Base-by-base conservation (phyloP, 768 basidiomycete species). In the Amanita muscaria region DNA sequence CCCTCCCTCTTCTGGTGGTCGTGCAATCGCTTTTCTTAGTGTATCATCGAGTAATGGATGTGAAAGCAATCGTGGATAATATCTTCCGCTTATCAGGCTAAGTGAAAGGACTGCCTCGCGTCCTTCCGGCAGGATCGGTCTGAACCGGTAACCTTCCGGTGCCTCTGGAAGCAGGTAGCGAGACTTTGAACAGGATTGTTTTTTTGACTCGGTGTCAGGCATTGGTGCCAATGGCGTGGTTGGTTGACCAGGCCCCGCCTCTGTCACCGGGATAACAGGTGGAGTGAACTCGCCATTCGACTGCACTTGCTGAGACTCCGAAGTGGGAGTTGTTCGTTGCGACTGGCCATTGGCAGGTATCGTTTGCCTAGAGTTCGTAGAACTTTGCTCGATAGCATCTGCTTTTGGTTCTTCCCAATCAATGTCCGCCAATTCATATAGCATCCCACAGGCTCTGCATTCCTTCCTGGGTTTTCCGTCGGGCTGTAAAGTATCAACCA, bases 371-470 rank as follows among this genome's bases (percentile, higher is more conserved):
- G 39, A 40, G 14, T 15, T 30, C 18, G n/a, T n/a, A n/a, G n/a
- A n/a, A 12, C 15, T 14, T 19, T 44, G 31, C 22, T 35, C 21
- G 6, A 21, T 12, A 6, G n/a, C 14, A n/a, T 49, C 40, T 37
- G 18, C 21, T 44, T 53, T 44, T 18, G 59, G 60, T 14, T 70
- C 76, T 36, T 73, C 77, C 80, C 79, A 89, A 46, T 83, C 83
- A 40, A 71, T 66, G 48, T 88, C 88, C 2, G 77, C 87, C 24
- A 90, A 67, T 59, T 90, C 88, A 50, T 81, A 89, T 40, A 89
- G 59, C 72, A 76, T 75, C 18, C 88, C 88, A 47, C 74, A 70
- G n/a, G 74, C 77, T 49, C 84, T 68, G 37, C 79, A 79, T 57
- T 86, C 81, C 54, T 74, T 76, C 46, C 64, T 70, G 24, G 58